Percentiles rank a stretch among this genome's conserved stretches.
These are phyloP conservation scores for Tricholoma bakamatsutake DNA, from an alignment of 768 basidiomycete genomes.

Conservation along the genomic window DNA sequence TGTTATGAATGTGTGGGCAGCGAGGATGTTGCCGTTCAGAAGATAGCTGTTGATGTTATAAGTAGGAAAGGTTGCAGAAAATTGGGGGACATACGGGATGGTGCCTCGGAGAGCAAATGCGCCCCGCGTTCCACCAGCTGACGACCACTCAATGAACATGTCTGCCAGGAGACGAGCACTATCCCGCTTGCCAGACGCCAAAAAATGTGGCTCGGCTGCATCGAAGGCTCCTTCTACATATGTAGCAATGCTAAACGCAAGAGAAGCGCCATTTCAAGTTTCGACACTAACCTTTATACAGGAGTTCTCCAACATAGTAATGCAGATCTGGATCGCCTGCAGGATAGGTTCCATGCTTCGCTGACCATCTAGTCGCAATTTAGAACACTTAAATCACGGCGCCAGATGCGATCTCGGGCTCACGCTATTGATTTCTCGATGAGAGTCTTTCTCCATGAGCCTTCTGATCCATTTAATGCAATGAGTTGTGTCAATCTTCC, in stretches of 20 bases:
- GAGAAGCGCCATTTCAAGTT: not conserved
- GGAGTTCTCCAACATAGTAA: slow-evolving; percentile 84
- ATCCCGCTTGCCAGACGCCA: slow-evolving; percentile 84
- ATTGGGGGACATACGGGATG: slow-evolving; percentile 59
- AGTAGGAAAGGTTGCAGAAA: not conserved
- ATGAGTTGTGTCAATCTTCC: slow-evolving; percentile 89
- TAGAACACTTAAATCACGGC: slow-evolving; percentile 7
- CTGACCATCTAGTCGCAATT: slow-evolving; percentile 66
- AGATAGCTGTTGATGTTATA: slow-evolving; percentile 49
- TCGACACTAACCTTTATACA: slow-evolving; percentile 58
- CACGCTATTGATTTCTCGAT: slow-evolving; percentile 83
- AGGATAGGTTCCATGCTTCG: slow-evolving; percentile 70
- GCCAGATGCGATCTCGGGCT: slow-evolving; percentile 22
- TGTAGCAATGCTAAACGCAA: not conserved
- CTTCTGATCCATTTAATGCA: slow-evolving; percentile 72
- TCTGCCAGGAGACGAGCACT: slow-evolving; percentile 83
- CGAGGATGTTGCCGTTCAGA: slow-evolving; percentile 85
- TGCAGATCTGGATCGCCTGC: slow-evolving; percentile 86
- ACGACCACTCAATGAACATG: slow-evolving; percentile 79
- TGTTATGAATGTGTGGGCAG: slow-evolving; percentile 88
- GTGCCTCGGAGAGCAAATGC: slow-evolving; percentile 81
- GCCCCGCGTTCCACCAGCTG: slow-evolving; percentile 46
- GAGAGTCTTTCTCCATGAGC: slow-evolving; percentile 86
- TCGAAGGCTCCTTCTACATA: slow-evolving; percentile 67
- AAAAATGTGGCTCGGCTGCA: slow-evolving; percentile 73